Evolutionary conservation across 208 protist species (phyloP), one percentile per base, ranked within the genome.

Genomic region (Lotmaria passim): DNA sequence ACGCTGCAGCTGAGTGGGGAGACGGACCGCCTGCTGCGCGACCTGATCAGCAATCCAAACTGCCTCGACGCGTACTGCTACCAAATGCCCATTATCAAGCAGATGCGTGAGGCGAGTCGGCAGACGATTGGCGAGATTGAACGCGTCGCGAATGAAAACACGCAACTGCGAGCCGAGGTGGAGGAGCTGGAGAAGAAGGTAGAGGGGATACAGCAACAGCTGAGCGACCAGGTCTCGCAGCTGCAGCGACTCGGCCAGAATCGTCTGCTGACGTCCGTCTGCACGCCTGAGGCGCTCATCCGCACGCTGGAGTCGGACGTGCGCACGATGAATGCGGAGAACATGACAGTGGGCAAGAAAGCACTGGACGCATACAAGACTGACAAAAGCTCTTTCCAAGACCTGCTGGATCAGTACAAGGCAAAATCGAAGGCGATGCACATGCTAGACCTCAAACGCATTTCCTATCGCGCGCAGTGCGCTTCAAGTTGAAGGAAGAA

Each of bases 61-160:
- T 93, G 86, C 57, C 85, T 92, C 1, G 91, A 96, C 56, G 85
- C 86, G n/a, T 96, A 92, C 64, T 83, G 81, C 53, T 91, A 96
- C 64, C 91, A 96, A 59, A 65, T 93, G 50, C 88, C 91, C 5
- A 82, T 93, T 39, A 71, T 89, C 47, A 96, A 96, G 71, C 63
- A 75, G 51, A 89, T 96, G 77, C 86, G 91, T 3, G 79, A 93
- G 31, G 82, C 76, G 11, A 79, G 79, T 28, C 26, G 60, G 26
- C 80, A 90, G 31, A 88, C 81, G 0, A 57, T 90, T n/a, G 53
- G 73, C 23, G 83, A 92, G 24, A 75, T 93, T 34, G 84, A 92
- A 55, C 73, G 78, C 3, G 75, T 87, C 6, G 85, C 83, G 21
- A 73, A 79, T 12, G 79, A 85, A 39, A 93, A 90, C 62, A 67